phyloP scores from a whole-genome alignment of 2,329 filamentous ascomycete species.

The Amphichorda felina region DNA sequence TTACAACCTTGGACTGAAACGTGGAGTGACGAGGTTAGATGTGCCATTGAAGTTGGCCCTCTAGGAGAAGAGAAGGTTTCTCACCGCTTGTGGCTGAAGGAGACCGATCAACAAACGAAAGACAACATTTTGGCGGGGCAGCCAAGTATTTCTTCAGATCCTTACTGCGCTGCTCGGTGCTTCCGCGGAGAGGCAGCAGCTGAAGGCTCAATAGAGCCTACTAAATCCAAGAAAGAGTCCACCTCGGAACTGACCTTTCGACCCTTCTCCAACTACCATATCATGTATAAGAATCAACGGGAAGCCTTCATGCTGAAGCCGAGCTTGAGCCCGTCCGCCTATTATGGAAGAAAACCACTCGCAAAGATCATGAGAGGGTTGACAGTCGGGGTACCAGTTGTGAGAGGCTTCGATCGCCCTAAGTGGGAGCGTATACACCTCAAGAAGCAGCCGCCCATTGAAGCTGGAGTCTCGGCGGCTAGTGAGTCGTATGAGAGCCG shows the following conservation, averaged over 20 bases:
- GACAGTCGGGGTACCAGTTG: conserved; percentile 74
- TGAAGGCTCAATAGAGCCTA: conserved; percentile 33
- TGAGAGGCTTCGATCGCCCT: conserved; percentile 74
- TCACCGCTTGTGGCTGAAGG: conserved; percentile 68
- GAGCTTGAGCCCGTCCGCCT: conserved; percentile 70
- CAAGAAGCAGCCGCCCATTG: conserved; percentile 22
- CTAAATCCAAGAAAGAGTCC: conserved; percentile 15
- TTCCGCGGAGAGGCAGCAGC: conserved; percentile 47
- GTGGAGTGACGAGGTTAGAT: conserved; percentile 83
- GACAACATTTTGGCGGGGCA: conserved; percentile 16
- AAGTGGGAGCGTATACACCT: conserved; percentile 64
- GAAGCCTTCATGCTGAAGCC: conserved; percentile 81
- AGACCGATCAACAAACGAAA: conserved; percentile 4
- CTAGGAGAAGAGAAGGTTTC: conserved; percentile 85
- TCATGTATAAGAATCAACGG: conserved; percentile 70
- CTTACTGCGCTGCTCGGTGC: conserved; percentile 47
- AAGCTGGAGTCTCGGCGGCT: conserved; percentile 12
- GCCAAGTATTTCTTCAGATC: conserved; percentile 36
- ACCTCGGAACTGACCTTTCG: conserved; percentile 30
- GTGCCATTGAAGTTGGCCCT: conserved; percentile 81
- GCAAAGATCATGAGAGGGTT: conserved; percentile 75
- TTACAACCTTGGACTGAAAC: conserved; percentile 82
- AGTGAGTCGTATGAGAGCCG: conserved; percentile 16
- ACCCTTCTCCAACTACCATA: conserved; percentile 63
- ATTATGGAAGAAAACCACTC: conserved; percentile 72